Percentiles rank a stretch among this genome's conserved stretches.
phyloP scores from a whole-genome alignment of 805 yeast genomes.

The Candida arabinofermentans region DNA sequence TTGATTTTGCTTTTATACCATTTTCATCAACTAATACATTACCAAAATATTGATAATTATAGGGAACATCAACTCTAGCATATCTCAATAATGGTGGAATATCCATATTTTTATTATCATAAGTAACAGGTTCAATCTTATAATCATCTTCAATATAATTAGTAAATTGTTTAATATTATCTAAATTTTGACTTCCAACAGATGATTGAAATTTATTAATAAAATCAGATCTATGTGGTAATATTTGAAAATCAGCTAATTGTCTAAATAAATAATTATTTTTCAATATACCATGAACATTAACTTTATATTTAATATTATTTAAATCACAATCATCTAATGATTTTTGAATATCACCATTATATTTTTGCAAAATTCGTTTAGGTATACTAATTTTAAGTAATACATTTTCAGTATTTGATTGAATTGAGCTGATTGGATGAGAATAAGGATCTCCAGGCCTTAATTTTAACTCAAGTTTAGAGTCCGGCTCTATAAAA shows the following conservation, averaged over 20 bases:
- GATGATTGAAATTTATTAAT: constrained; percentile 37
- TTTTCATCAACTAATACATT: constrained; percentile 60
- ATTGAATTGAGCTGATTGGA: constrained; percentile 54
- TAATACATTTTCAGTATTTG: constrained; percentile 52
- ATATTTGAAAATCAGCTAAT: constrained; percentile 82
- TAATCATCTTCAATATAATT: constrained; percentile 21
- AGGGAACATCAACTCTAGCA: constrained; percentile 72
- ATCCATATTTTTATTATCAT: constrained; percentile 42
- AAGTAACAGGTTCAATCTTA: constrained; percentile 11
- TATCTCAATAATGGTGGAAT: constrained; percentile 86
- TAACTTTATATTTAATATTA: constrained; percentile 34
- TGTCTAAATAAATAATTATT: constrained; percentile 75
- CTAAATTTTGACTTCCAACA: constrained; percentile 39
- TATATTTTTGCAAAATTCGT: constrained; percentile 38
- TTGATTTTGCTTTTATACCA: constrained; percentile 44
- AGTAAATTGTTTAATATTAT: constrained; percentile 38
- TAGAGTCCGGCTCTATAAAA: constrained; percentile 34
- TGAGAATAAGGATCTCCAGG: constrained; percentile 43
- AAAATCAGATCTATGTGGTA: constrained; percentile 53
- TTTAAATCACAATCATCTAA: constrained; percentile 34
- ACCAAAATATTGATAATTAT: constrained; percentile 70
- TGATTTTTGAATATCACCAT: constrained; percentile 41
- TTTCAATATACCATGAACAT: constrained; percentile 65
- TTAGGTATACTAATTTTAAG: constrained; percentile 61
- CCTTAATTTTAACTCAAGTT: constrained; percentile 29